phyloP scores from a whole-genome alignment of 345 rosid species.

The Microthlaspi erraticum region DNA sequence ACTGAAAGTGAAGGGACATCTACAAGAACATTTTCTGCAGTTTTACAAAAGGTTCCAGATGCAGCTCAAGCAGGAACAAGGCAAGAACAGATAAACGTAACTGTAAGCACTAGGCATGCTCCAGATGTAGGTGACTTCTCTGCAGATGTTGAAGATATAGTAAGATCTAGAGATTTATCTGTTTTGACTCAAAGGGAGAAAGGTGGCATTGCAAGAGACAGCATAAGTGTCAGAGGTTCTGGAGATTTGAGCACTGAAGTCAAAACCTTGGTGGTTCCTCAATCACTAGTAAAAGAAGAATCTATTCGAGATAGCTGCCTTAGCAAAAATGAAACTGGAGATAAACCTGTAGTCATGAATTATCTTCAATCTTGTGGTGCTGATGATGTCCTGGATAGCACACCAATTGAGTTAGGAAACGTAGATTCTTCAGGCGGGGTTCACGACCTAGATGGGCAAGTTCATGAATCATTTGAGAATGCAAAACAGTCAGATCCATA shows the following conservation, averaged over 20 bases:
- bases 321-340: conserved; percentile 44
- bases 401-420: conserved; percentile 48
- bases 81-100: conserved; percentile 37
- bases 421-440: conserved; percentile 45
- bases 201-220: conserved; percentile 49
- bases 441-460: conserved; percentile 33
- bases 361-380: conserved; percentile 48
- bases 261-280: conserved; percentile 35
- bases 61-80: conserved; percentile 45
- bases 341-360: conserved; percentile 45
- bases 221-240: conserved; percentile 43
- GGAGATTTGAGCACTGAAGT: conserved; percentile 42
- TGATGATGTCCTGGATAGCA: conserved; percentile 50
- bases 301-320: conserved; percentile 43
- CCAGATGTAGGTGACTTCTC: conserved; percentile 42
- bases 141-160: conserved; percentile 35
- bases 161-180: conserved; percentile 34
- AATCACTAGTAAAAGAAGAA: conserved; percentile 33
- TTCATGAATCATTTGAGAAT: conserved; percentile 31
- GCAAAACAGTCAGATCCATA: conserved; percentile 24
- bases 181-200: conserved; percentile 42
- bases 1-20: conserved; percentile 41
- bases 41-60: conserved; percentile 30
- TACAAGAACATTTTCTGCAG: conserved; percentile 25
- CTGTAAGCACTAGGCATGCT: conserved; percentile 36